Evolutionary conservation across 2,329 filamentous ascomycete genomes (phyloP).

Genomic region (Harringtonia lauricola): DNA sequence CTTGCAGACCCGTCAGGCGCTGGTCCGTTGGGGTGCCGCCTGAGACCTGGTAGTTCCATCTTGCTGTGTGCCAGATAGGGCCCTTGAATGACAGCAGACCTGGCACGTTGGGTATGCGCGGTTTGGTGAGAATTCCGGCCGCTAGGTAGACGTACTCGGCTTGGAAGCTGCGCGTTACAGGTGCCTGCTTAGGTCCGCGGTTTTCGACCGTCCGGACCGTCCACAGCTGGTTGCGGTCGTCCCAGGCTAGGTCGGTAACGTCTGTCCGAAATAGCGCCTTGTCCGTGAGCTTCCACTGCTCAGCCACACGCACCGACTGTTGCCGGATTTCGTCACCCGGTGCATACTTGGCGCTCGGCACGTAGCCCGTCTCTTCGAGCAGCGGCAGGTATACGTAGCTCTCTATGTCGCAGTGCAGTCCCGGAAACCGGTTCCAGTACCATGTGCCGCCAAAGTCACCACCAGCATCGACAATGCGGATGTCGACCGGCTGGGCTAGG

Average conservation of each 20-base stretch:
- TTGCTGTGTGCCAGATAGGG: slow-evolving; percentile 45
- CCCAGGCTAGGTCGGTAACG: slow-evolving; percentile 26
- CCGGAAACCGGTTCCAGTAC: slow-evolving; percentile 41
- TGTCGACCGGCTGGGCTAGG: slow-evolving; percentile 20
- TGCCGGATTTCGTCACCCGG: slow-evolving; percentile 27
- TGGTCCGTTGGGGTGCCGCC: slow-evolving; percentile 28
- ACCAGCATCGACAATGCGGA: slow-evolving; percentile 29
- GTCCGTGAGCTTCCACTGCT: slow-evolving; percentile 30
- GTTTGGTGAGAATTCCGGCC: slow-evolving; percentile 24
- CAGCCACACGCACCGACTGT: slow-evolving; percentile 32
- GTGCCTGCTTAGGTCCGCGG: neutral
- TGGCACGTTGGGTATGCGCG: slow-evolving; percentile 35
- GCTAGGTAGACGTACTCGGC: slow-evolving; percentile 28
- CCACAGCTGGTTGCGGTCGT: slow-evolving; percentile 21
- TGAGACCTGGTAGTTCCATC: slow-evolving; percentile 35
- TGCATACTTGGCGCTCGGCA: slow-evolving; percentile 36
- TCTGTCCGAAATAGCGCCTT: slow-evolving; percentile 34
- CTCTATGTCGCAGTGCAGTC: slow-evolving; percentile 46
- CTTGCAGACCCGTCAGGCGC: slow-evolving; percentile 31
- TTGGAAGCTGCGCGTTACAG: slow-evolving; percentile 19
- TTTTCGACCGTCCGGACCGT: slow-evolving; percentile 12
- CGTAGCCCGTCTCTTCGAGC: slow-evolving; percentile 47
- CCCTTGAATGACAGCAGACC: slow-evolving; percentile 50
- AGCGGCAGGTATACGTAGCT: slow-evolving; percentile 48
- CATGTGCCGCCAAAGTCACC: slow-evolving; percentile 38